Evolutionary conservation across 2,329 filamentous ascomycete species (phyloP).

Genomic region (Fusarium chlamydosporum): DNA sequence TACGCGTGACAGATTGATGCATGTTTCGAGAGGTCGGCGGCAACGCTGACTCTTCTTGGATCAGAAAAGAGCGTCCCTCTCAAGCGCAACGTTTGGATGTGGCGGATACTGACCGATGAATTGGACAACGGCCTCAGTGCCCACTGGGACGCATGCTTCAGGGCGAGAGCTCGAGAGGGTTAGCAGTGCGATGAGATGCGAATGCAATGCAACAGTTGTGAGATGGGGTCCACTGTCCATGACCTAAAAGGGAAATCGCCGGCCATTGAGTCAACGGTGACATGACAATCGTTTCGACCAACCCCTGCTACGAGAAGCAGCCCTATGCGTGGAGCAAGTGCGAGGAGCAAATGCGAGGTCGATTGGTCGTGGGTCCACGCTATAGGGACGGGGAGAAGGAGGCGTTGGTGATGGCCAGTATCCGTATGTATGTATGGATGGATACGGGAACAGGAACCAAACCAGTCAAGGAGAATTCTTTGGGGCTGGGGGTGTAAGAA

Average conservation of each 20-base stretch:
- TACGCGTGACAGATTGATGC: constrained; percentile 24
- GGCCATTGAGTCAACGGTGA: constrained; percentile 49
- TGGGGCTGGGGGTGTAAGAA: constrained; percentile 1
- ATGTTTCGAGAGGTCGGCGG: constrained; percentile 35
- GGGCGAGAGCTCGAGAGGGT: constrained; percentile 28
- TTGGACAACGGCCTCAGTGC: constrained; percentile 38
- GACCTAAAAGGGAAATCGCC: constrained; percentile 45
- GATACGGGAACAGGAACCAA: constrained; percentile 23
- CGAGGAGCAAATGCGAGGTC: constrained; percentile 9
- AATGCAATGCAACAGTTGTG: constrained; percentile 29
- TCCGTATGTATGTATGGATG: not conserved
- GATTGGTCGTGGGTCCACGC: constrained; percentile 42
- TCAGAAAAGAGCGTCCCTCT: not conserved
- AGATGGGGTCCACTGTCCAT: constrained; percentile 26
- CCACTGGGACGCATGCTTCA: constrained; percentile 30
- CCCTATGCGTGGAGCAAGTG: constrained; percentile 51
- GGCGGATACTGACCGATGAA: constrained; percentile 19
- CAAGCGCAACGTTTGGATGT: constrained; percentile 16
- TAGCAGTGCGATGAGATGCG: constrained; percentile 37
- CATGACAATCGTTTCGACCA: constrained; percentile 35
- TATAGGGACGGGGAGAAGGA: constrained; percentile 18
- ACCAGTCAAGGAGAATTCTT: constrained; percentile 24
- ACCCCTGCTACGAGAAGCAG: constrained; percentile 45
- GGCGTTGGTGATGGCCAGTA: constrained; percentile 20
- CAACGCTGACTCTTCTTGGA: constrained; percentile 31